phyloP scores from a whole-genome alignment of 257 asterid species.

The Ocimum tenuiflorum region DNA sequence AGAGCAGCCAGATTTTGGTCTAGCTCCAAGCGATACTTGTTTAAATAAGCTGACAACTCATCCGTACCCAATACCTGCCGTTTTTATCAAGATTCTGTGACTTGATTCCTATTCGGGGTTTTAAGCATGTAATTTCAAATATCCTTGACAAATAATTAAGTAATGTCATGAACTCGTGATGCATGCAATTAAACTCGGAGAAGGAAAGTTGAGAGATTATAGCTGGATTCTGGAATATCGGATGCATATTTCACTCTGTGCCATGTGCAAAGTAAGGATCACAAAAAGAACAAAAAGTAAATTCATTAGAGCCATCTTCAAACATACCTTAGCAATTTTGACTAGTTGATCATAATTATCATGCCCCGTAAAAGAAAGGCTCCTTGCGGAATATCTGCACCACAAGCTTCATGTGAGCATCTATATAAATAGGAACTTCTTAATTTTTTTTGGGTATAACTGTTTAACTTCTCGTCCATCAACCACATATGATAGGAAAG shows the following conservation, averaged over 20 bases:
- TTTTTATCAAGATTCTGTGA: slow-evolving; percentile 5
- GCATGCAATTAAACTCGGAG: neutral
- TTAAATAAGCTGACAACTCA: slow-evolving; percentile 59
- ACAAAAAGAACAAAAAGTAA: neutral
- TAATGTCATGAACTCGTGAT: neutral
- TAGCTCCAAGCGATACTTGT: slow-evolving; percentile 61
- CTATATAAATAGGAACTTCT: neutral
- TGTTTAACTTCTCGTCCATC: slow-evolving; percentile 8
- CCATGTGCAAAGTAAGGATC: neutral
- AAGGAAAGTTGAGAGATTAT: slow-evolving; percentile 1
- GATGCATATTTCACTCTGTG: neutral
- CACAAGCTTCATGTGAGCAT: slow-evolving; percentile 29
- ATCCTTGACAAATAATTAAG: neutral
- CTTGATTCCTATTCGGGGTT: neutral
- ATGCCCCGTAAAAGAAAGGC: slow-evolving; percentile 90
- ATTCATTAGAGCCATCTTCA: neutral
- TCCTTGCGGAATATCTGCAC: slow-evolving; percentile 82
- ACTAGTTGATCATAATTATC: slow-evolving; percentile 87
- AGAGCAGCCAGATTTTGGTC: slow-evolving; percentile 68
- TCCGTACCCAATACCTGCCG: slow-evolving; percentile 75
- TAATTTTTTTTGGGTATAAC: neutral
- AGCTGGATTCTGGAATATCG: neutral
- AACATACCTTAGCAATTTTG: slow-evolving; percentile 78
- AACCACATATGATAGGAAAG: slow-evolving; percentile 18
- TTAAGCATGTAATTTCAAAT: neutral